Evolutionary conservation across 345 rosid genomes (phyloP), one percentile per base, ranked within the genome.

Genomic region (Xanthoceras sorbifolium): DNA sequence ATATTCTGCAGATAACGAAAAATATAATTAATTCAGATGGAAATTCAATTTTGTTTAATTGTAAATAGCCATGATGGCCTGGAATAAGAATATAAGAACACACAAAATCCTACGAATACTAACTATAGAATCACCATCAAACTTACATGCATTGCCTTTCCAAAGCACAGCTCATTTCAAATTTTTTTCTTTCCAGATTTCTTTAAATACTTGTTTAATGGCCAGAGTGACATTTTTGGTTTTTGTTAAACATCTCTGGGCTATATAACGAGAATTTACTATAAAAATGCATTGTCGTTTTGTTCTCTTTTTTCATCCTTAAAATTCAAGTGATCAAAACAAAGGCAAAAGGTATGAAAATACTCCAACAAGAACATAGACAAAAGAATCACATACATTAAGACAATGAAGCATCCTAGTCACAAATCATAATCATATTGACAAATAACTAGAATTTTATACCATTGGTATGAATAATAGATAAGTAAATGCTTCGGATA

Each of bases 51-150:
- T 55, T 2, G 65, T 8, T 6, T 42, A 44, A 25, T 8, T 23
- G 54, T 25, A 9, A 36, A 32, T 22, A 54, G 48, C 28, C 6
- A 54, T 10, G 9, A 48, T n/a, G 46, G 54, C 11, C 28, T 11
- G n/a, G 26, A 52, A 52, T 20, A 31, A 46, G 29, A 11, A 55
- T 31, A n/a, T 32, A 34, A 14, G 38, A 55, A 36, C 61, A 71
- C 12, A 23, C 32, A 71, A 34, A 71, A 22, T 71, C 75, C 64
- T 55, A 22, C 29, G 3, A 31, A 46, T 52, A 6, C 44, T 25
- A 71, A 36, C 50, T 34, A 36, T 38, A 71, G 26, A 71, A 59
- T n/a, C 23, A 59, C 18, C 1, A 22, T n/a, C 74, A 72, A 72
- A 59, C 66, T 25, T 7, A 59, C 46, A 38, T 23, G 34, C 34